A percentile compares a stretch with the other conserved stretches of the same genome.
Evolutionary conservation across 768 basidiomycete species (phyloP).

Genomic region (Boletus bicolor): DNA sequence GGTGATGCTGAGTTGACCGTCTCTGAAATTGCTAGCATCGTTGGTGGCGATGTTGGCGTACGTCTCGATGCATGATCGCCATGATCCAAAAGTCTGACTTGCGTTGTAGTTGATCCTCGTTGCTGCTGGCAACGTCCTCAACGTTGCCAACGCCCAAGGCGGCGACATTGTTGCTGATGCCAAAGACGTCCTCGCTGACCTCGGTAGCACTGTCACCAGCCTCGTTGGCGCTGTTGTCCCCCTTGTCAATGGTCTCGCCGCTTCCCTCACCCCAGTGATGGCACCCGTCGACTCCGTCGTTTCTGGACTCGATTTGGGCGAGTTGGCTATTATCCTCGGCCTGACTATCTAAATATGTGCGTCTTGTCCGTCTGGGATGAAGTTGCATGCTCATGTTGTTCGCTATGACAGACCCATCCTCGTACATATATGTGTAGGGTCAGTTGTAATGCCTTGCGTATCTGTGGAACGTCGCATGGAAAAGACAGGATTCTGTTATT

Average conservation of each 20-base stretch:
- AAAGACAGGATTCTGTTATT: neutral
- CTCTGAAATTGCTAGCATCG: slow-evolving; percentile 20
- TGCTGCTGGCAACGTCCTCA: slow-evolving; percentile 25
- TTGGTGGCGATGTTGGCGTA: slow-evolving; percentile 25
- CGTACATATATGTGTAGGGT: neutral
- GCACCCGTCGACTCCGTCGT: slow-evolving; percentile 18
- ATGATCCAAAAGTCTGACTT: neutral
- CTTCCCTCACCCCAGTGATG: slow-evolving; percentile 22
- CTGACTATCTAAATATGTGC: slow-evolving; percentile 14
- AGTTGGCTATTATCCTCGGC: slow-evolving; percentile 24
- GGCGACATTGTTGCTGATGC: neutral
- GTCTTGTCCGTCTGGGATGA: neutral
- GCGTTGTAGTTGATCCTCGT: slow-evolving; percentile 25
- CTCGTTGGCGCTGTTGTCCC: slow-evolving; percentile 14
- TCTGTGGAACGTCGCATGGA: neutral
- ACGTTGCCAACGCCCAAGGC: neutral
- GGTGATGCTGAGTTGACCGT: slow-evolving; percentile 27
- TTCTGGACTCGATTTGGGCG: slow-evolving; percentile 18
- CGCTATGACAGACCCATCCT: neutral
- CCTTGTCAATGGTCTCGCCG: slow-evolving; percentile 25
- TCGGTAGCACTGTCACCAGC: slow-evolving; percentile 18
- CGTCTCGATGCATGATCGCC: neutral
- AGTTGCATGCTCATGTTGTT: neutral
- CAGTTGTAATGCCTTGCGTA: neutral
- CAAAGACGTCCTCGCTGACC: slow-evolving; percentile 3